Conservation (phyloP, 1,139 yeast species). For the Meyerozyma sp. region DNA sequence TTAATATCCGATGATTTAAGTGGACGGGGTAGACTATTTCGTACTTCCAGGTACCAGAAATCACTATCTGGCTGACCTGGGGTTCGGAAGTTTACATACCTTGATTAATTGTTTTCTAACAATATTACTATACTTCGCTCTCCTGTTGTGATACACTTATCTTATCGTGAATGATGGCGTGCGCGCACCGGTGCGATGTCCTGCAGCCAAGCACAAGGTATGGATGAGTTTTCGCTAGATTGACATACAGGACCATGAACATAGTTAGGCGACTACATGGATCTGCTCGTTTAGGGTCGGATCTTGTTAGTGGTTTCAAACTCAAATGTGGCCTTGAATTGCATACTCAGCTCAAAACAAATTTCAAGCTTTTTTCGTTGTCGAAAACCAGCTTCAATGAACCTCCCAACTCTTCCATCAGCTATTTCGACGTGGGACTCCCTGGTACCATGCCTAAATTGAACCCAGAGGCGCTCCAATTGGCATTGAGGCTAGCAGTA, state of each 20-base stretch:
- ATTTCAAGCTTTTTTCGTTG: constrained; percentile 67
- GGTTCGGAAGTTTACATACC: no score
- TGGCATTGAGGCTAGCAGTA: constrained; percentile 69
- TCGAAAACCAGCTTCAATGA: constrained; percentile 47
- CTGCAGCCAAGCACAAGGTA: neutral
- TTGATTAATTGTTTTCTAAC: neutral
- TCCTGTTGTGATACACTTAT: constrained; percentile 1
- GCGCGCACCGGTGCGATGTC: neutral
- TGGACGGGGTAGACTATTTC: no score
- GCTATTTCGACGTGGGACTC: constrained; percentile 77
- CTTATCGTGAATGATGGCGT: constrained; percentile 2
- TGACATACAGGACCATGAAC: neutral
- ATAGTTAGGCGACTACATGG: neutral
- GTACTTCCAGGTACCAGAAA: no score
- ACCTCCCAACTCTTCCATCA: constrained; percentile 63
- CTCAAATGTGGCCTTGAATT: constrained; percentile 89
- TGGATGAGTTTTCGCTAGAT: neutral
- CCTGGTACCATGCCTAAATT: constrained; percentile 92
- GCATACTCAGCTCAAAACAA: constrained; percentile 81
- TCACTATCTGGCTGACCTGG: no score
- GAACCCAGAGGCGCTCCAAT: constrained; percentile 68
- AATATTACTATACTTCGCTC: neutral
- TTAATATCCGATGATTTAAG: neutral
- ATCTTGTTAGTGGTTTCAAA: constrained; percentile 16
- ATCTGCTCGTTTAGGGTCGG: neutral